These are phyloP conservation scores for Asterochloris erici DNA, from an alignment of 139 green algal species.

Conservation along the genomic window DNA sequence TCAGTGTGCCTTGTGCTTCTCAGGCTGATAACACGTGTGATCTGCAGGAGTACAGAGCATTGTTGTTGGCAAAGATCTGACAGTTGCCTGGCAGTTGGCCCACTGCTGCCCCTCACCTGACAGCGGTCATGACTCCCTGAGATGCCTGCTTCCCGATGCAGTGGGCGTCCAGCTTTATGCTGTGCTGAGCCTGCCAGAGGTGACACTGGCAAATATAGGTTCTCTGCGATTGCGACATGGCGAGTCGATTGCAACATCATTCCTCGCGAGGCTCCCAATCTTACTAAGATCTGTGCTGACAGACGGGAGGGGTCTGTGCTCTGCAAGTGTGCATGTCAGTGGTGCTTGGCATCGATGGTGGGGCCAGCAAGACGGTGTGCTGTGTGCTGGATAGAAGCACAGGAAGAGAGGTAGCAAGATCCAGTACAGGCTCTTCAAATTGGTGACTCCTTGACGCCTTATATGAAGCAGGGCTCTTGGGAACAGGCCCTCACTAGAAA, in stretches of 20 bases:
- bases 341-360: slow-evolving; percentile 11
- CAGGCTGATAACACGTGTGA: too few species aligned
- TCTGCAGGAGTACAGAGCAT: too few species aligned
- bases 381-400: neutral
- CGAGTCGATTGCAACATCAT: neutral
- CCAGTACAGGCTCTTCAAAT: neutral
- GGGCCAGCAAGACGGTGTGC: slow-evolving; percentile 15
- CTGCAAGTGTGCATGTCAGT: neutral
- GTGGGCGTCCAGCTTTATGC: too few species aligned
- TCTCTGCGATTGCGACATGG: too few species aligned
- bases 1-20: too few species aligned
- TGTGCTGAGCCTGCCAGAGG: too few species aligned
- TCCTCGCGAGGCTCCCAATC: neutral
- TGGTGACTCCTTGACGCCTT: neutral
- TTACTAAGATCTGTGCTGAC: neutral
- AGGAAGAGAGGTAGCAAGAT: neutral
- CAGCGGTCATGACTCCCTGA: too few species aligned
- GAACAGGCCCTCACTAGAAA: neutral
- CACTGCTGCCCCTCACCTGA: too few species aligned
- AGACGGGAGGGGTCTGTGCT: neutral
- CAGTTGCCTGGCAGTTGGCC: too few species aligned
- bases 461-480: neutral
- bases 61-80: too few species aligned
- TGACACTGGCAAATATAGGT: too few species aligned
- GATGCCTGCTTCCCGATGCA: too few species aligned